Evolutionary conservation across 805 yeast genomes (phyloP).

Genomic region (Candida nemodendra): DNA sequence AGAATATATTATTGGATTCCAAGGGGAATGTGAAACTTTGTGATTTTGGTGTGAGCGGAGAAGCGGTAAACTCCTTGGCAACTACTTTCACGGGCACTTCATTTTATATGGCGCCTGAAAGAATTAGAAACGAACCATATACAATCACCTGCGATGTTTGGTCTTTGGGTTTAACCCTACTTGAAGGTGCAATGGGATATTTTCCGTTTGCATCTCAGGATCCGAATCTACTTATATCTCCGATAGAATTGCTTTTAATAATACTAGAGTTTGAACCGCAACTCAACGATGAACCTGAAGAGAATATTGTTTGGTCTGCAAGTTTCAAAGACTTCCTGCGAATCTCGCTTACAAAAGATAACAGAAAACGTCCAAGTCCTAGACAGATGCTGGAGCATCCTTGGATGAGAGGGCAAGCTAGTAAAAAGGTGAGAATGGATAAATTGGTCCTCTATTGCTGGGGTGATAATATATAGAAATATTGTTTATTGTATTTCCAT

Average conservation of each 20-base stretch:
- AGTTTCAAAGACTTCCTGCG: conserved; percentile 80
- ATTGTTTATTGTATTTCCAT: too few relatives aligned
- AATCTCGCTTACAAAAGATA: conserved; percentile 78
- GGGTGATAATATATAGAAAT: conserved; percentile 32
- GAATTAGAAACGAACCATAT: conserved; percentile 93
- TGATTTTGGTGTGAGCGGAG: conserved; percentile 98
- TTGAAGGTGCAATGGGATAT: conserved; percentile 90
- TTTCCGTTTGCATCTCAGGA: conserved; percentile 65
- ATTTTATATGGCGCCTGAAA: conserved; percentile 97
- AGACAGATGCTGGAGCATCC: conserved; percentile 92
- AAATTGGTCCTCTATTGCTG: conserved; percentile 76
- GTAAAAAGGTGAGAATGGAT: conserved; percentile 77
- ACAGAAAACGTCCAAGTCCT: conserved; percentile 83
- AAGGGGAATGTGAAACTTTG: conserved; percentile 87
- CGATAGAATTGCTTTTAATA: conserved; percentile 80
- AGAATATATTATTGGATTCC: conserved; percentile 75
- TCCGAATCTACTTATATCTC: conserved; percentile 52
- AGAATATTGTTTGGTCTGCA: conserved; percentile 75
- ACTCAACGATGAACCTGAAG: conserved; percentile 71
- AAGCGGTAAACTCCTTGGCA: conserved; percentile 91
- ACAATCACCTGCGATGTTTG: conserved; percentile 95
- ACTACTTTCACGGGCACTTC: conserved; percentile 97
- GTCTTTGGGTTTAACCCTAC: conserved; percentile 88
- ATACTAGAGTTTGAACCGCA: conserved; percentile 82
- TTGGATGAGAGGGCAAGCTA: conserved; percentile 81